Base-by-base conservation (phyloP, 768 basidiomycete species). In the Sarcodon aspratus region DNA sequence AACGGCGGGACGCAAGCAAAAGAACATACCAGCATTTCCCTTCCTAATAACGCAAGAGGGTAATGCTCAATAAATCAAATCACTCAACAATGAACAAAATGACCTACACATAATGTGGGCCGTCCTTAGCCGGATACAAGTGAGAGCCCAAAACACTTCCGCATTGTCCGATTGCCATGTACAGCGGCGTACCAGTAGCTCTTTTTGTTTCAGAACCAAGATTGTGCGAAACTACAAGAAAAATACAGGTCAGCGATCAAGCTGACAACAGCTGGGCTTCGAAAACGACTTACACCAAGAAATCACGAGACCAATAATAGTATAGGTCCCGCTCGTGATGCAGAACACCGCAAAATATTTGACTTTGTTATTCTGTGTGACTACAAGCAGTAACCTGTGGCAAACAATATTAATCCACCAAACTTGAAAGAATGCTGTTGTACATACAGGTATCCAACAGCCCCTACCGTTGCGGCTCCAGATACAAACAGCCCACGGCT, bases 281-380 rank as follows among this genome's bases (percentile, higher is more conserved):
- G 33, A 15, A 12, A 15, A 52, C 10, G 47, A 66, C 79, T 57
- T 66, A 82, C 81, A 85, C 87, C 86, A 88, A 3, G 85, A 82
- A 48, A 88, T 80, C 36, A 77, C 74, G 6, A 85, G 62, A 1
- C 83, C 85, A 53, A 88, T 86, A 1, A 77, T 74, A 0, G 84
- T 81, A 54, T 88, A 89, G 1, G 84, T 88, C 36, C 85, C 85
- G 47, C 78, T 75, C 0, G 80, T 81, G 53, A 89, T 80, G 53
- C 81, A 84, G 63, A 87, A 86, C 9, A 78, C 79, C 9, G 84
- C 82, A 56, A 89, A 89, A 57, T 88, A 90, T 18, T 78, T 72
- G n/a, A 71, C 82, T 34, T 77, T 78, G 11, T 69, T 64, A 58
- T 84, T 81, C 18, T 63, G 50, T 1, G 63, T 68, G 0, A 80